Evolutionary conservation across 768 basidiomycete genomes (phyloP).

Genomic region (Suillus decipiens): DNA sequence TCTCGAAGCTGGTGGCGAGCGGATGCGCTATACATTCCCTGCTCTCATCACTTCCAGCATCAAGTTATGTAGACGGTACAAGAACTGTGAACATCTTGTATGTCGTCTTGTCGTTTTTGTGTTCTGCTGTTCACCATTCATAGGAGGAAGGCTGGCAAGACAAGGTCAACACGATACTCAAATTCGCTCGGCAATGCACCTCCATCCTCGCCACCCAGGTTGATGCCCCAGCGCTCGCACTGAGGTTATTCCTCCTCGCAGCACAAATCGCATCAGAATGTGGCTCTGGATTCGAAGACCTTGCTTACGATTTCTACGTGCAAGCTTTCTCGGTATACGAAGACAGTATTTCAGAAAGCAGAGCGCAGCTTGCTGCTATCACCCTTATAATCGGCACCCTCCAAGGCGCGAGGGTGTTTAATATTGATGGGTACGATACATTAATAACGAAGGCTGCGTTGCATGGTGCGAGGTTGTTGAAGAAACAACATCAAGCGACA

Average conservation of each 20-base stretch:
- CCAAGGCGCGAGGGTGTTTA: slow-evolving; percentile 88
- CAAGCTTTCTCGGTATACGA: slow-evolving; percentile 98
- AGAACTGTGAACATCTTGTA: slow-evolving; percentile 74
- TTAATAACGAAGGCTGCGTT: slow-evolving; percentile 98
- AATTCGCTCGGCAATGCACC: slow-evolving; percentile 91
- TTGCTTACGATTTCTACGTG: slow-evolving; percentile 96
- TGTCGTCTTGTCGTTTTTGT: slow-evolving; percentile 20
- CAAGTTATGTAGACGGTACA: slow-evolving; percentile 91
- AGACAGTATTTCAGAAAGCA: slow-evolving; percentile 93
- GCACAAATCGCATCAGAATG: slow-evolving; percentile 96
- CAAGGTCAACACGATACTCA: slow-evolving; percentile 86
- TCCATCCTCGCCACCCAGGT: slow-evolving; percentile 92
- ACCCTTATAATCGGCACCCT: slow-evolving; percentile 91
- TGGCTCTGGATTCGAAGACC: slow-evolving; percentile 90
- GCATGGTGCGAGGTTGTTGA: slow-evolving; percentile 93
- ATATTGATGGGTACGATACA: slow-evolving; percentile 94
- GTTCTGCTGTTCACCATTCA: not conserved
- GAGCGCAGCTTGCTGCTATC: slow-evolving; percentile 97
- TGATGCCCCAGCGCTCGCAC: slow-evolving; percentile 88
- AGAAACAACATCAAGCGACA: slow-evolving; percentile 97
- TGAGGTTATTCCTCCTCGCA: slow-evolving; percentile 92
- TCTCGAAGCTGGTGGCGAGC: slow-evolving; percentile 89
- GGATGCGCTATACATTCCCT: slow-evolving; percentile 97
- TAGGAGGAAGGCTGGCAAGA: slow-evolving; percentile 87
- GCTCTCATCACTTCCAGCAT: slow-evolving; percentile 93